Conservation (phyloP, 2,329 filamentous ascomycete genomes). For the Alternaria metachromatica region DNA sequence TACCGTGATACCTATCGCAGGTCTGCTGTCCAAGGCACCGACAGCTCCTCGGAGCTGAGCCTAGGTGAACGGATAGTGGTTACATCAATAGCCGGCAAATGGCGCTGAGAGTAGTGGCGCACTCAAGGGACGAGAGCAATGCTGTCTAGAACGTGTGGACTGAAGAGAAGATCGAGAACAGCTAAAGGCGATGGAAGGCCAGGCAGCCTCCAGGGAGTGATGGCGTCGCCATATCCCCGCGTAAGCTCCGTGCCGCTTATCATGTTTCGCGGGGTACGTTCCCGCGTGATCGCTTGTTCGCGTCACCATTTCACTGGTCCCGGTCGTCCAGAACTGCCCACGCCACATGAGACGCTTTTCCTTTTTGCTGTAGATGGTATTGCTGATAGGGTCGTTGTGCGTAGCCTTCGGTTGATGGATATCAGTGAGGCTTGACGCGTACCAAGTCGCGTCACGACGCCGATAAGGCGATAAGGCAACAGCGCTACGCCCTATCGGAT, state of each 20-base stretch:
- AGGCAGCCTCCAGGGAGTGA: slow-evolving; percentile 12
- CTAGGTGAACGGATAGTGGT: slow-evolving; percentile 2
- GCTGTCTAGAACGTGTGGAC: background rate
- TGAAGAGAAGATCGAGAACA: background rate
- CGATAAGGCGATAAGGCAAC: slow-evolving; percentile 31
- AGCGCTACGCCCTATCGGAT: slow-evolving; percentile 6
- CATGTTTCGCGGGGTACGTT: slow-evolving; percentile 33
- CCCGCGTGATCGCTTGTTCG: slow-evolving; percentile 29
- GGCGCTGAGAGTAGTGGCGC: background rate
- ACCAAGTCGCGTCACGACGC: slow-evolving; percentile 11
- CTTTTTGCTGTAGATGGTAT: background rate
- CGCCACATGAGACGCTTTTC: background rate
- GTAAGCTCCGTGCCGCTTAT: slow-evolving; percentile 34
- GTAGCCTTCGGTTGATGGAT: background rate
- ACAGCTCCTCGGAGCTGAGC: slow-evolving; percentile 10
- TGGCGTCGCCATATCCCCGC: slow-evolving; percentile 29
- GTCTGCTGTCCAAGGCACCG: slow-evolving; percentile 9
- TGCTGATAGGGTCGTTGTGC: background rate
- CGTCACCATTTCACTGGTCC: slow-evolving; percentile 11
- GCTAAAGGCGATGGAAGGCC: background rate
- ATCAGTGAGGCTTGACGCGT: background rate
- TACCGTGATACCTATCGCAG: slow-evolving; percentile 4
- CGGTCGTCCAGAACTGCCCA: background rate
- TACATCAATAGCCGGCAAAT: slow-evolving; percentile 2
- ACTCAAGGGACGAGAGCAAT: background rate